Percentiles rank a stretch among this genome's conserved stretches.
These are phyloP conservation scores for Viola pubescens DNA, from an alignment of 441 rosid genomes.

Conservation along the genomic window DNA sequence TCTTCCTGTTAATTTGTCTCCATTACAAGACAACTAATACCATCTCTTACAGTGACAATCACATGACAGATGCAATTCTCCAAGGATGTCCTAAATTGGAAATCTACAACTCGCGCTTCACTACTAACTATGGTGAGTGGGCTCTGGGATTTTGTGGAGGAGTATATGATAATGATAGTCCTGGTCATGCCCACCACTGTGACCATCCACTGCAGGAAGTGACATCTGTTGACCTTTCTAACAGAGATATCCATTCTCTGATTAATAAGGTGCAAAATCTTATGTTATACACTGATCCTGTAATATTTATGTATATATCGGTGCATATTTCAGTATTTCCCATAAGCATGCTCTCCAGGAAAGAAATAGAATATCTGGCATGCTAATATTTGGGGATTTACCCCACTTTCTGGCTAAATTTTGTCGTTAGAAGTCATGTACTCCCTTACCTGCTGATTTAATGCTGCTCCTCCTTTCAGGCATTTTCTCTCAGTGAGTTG, in stretches of 20 bases:
- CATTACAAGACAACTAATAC: conserved; percentile 12
- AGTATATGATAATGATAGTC: conserved; percentile 54
- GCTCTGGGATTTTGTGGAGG: conserved; percentile 87
- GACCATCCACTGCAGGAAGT: conserved; percentile 43
- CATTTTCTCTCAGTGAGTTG: conserved; percentile 55
- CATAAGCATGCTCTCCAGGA: neutral
- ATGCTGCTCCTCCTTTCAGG: conserved; percentile 35
- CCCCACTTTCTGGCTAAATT: conserved; percentile 2
- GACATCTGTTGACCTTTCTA: conserved; percentile 71
- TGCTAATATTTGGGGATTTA: neutral
- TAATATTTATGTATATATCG: neutral
- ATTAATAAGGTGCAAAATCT: conserved; percentile 45
- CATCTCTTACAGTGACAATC: conserved; percentile 38
- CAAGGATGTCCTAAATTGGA: conserved; percentile 66
- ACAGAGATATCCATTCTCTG: conserved; percentile 57
- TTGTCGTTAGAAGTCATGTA: neutral
- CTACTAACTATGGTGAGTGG: conserved; percentile 65
- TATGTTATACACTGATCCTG: neutral
- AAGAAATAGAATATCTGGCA: neutral
- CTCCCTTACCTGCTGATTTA: conserved; percentile 13
- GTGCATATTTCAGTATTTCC: neutral
- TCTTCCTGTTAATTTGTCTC: conserved; percentile 5
- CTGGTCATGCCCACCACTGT: conserved; percentile 28
- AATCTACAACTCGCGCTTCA: conserved; percentile 72
- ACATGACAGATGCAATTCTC: conserved; percentile 41